Conservation (phyloP, 495 filamentous ascomycete genomes). For the Penicillium turbatum region DNA sequence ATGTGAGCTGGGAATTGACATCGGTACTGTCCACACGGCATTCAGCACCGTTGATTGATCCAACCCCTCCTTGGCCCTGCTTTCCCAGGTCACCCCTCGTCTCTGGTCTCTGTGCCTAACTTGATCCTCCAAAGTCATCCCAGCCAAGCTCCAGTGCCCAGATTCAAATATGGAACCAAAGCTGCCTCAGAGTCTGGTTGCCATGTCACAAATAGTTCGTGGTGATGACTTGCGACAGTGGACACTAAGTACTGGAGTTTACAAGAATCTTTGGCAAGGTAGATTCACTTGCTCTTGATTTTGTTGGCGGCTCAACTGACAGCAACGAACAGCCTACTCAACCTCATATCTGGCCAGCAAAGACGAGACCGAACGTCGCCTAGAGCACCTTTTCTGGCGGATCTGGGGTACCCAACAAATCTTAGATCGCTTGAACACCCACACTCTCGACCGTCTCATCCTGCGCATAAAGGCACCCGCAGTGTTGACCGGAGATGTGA, state of each 20-base stretch:
- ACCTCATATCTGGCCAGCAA: conserved; percentile 33
- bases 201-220: conserved; percentile 23
- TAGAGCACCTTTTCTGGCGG: conserved; percentile 54
- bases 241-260: conserved; percentile 26
- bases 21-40: background rate
- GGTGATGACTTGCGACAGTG: conserved; percentile 27
- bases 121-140: background rate
- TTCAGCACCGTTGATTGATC: background rate
- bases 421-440: conserved; percentile 24
- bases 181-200: conserved; percentile 50
- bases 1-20: background rate
- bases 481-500: background rate
- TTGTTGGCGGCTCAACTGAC: background rate
- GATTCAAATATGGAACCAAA: conserved; percentile 35
- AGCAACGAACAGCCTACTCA: conserved; percentile 35
- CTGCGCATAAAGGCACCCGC: conserved; percentile 31
- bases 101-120: background rate
- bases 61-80: background rate
- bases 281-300: conserved; percentile 6
- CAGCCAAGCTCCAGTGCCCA: background rate
- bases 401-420: conserved; percentile 42
- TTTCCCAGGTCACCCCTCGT: background rate
- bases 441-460: conserved; percentile 39
- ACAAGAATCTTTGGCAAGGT: conserved; percentile 51
- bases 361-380: conserved; percentile 37